phyloP scores from a whole-genome alignment of 495 filamentous ascomycete genomes.

The Sporormia fimetaria region DNA sequence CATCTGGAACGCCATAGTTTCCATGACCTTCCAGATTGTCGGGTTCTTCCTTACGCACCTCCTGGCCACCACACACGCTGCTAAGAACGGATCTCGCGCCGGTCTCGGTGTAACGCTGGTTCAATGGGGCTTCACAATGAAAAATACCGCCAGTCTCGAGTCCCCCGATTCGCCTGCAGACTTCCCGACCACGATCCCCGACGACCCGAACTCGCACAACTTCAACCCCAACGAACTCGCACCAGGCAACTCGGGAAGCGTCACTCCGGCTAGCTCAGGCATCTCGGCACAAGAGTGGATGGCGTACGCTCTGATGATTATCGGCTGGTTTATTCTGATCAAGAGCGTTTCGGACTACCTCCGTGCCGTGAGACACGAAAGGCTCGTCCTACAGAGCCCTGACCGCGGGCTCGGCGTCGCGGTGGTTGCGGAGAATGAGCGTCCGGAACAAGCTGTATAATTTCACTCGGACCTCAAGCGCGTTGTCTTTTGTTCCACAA shows the following conservation, averaged over 20 bases:
- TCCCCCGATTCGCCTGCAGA: constrained; percentile 30
- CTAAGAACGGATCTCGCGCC: constrained; percentile 90
- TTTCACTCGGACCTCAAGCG: too few species aligned
- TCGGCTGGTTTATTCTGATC: constrained; percentile 96
- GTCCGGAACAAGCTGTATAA: constrained; percentile 69
- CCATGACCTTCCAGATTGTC: constrained; percentile 93
- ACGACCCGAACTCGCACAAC: constrained; percentile 80
- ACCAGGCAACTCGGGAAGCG: constrained; percentile 27
- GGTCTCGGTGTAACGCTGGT: constrained; percentile 94
- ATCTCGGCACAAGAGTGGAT: constrained; percentile 71
- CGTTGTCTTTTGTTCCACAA: too few species aligned
- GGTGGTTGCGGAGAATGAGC: constrained; percentile 80
- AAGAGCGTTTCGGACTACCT: constrained; percentile 80
- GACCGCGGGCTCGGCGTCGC: constrained; percentile 78
- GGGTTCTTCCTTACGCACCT: constrained; percentile 97
- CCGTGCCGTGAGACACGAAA: constrained; percentile 76
- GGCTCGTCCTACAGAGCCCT: constrained; percentile 85
- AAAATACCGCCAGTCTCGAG: constrained; percentile 35
- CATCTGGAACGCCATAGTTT: constrained; percentile 97
- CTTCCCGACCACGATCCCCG: constrained; percentile 47
- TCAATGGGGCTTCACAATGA: constrained; percentile 94
- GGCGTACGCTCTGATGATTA: constrained; percentile 91
- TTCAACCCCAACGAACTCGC: constrained; percentile 64
- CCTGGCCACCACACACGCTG: constrained; percentile 92
- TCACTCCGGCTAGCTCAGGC: constrained; percentile 28